Base-by-base conservation (phyloP, 306 rosid genomes). In the Pyrus communis region DNA sequence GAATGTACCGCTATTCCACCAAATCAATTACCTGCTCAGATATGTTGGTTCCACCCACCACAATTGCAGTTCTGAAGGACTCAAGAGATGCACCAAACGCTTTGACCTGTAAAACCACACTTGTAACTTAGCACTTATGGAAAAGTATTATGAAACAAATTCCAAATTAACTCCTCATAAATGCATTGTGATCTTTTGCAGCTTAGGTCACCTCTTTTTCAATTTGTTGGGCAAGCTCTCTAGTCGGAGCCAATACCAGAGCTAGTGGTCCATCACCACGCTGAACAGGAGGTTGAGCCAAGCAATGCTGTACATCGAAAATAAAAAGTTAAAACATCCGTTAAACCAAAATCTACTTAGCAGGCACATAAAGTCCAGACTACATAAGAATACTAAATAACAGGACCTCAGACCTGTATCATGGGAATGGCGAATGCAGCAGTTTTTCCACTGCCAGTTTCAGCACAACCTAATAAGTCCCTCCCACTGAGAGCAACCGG, bases 201-300 rank as follows among this genome's bases (percentile, higher is more conserved):
- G 33, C 71, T 64, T 21, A 79, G 77, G 54, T 25, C 79, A 92
- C 97, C 93, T 92, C 97, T 79, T 92, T 89, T 72, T 92, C 97
- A 76, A 92, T 92, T 85, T 92, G 97, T 73, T 92, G 97, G 55
- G 97, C 97, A 49, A 92, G 97, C 87, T 92, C 97, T 77, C 97
- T 92, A 45, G 97, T 92, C 59, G 97, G 97, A 75, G 97, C 97
- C 83, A 92, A 70, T 66, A 92, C 93, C 85, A 92, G 80, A 69
- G 92, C 97, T 70, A 92, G 45, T 69, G 97, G 93, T 68, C 97
- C 96, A 85, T 90, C 93, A 74, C 91, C 91, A 2, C 96, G 91
- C 58, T 83, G 82, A 78, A 88, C 74, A 11, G 92, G 86, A 81
- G 91, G 51, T 80, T 90, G 97, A 74, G 87, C 93, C 86, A 92